These are phyloP conservation scores for Chytriomyces hyalinus DNA, from an alignment of 192 early-diverging fungal species.

Conservation along the genomic window DNA sequence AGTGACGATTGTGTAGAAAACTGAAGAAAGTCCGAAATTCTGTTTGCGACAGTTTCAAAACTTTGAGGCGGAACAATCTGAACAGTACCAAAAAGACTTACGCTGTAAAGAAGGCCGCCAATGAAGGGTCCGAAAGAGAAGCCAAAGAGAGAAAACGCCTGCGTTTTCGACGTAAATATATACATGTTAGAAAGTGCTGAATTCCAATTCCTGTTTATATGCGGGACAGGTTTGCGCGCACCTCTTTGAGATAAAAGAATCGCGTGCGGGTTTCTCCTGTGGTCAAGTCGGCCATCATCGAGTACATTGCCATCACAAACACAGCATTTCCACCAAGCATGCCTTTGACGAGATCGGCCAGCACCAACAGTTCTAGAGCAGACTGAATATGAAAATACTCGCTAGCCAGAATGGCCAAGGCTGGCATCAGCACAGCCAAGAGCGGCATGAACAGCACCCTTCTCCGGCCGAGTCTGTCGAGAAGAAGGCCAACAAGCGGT, in stretches of 20 bases:
- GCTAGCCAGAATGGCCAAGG: conserved; percentile 10
- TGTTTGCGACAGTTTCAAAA: conserved; percentile 28
- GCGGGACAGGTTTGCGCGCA: not conserved
- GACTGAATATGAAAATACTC: not conserved
- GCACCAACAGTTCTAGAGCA: conserved; percentile 13
- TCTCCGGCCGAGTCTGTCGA: conserved; percentile 47
- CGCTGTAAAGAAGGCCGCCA: conserved; percentile 42
- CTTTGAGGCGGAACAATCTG: not conserved
- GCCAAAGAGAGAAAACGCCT: conserved; percentile 43
- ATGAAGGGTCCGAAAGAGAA: conserved; percentile 49
- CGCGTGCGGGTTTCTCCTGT: conserved; percentile 27
- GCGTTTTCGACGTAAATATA: not conserved
- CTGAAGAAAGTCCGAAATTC: conserved; percentile 31
- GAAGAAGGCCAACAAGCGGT: conserved; percentile 43
- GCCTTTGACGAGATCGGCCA: conserved; percentile 43
- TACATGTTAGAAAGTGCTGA: not conserved
- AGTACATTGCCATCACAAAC: conserved; percentile 37
- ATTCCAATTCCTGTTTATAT: not conserved
- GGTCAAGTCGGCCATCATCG: conserved; percentile 50
- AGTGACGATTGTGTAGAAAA: conserved; percentile 41
- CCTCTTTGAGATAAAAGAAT: conserved; percentile 45
- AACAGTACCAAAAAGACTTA: not conserved
- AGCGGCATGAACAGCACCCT: conserved; percentile 38
- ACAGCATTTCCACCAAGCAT: conserved; percentile 43
- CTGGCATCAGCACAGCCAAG: conserved; percentile 22